These are phyloP conservation scores for Cotoneaster glaucophyllus DNA, from an alignment of 306 rosid species.

Conservation along the genomic window DNA sequence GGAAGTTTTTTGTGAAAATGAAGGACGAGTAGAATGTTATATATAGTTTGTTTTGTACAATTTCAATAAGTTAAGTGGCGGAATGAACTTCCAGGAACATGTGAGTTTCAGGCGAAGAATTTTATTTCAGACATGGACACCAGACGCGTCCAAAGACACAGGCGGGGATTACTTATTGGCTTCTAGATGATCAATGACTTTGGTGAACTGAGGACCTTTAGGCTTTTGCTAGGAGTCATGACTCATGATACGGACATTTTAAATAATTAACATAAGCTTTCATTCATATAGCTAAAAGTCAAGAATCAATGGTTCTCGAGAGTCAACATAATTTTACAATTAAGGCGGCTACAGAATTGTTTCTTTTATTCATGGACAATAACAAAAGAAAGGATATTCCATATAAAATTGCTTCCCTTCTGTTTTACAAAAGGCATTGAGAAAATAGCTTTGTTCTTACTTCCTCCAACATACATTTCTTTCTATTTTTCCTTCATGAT, in stretches of 20 bases:
- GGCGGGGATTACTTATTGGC: background rate
- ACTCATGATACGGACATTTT: background rate
- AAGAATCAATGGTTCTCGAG: too few relatives aligned
- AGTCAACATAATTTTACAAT: too few relatives aligned
- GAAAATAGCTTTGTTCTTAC: too few relatives aligned
- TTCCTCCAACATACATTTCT: too few relatives aligned
- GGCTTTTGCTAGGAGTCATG: background rate
- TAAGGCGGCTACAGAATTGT: too few relatives aligned
- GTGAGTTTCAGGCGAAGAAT: background rate
- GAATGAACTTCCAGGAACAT: background rate
- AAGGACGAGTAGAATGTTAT: background rate
- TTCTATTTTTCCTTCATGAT: too few relatives aligned
- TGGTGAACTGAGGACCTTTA: background rate
- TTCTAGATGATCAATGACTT: constrained; percentile 1
- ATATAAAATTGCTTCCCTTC: too few relatives aligned
- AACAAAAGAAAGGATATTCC: too few relatives aligned
- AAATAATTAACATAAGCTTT: background rate
- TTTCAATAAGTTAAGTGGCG: background rate
- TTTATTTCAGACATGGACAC: background rate
- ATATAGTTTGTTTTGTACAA: background rate
- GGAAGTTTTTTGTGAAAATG: background rate
- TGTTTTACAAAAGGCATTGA: too few relatives aligned
- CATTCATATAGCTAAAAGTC: too few relatives aligned
- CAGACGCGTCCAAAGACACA: background rate
- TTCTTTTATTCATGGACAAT: too few relatives aligned